phyloP scores from a whole-genome alignment of 345 rosid species.

The Pugionium dolabratum region DNA sequence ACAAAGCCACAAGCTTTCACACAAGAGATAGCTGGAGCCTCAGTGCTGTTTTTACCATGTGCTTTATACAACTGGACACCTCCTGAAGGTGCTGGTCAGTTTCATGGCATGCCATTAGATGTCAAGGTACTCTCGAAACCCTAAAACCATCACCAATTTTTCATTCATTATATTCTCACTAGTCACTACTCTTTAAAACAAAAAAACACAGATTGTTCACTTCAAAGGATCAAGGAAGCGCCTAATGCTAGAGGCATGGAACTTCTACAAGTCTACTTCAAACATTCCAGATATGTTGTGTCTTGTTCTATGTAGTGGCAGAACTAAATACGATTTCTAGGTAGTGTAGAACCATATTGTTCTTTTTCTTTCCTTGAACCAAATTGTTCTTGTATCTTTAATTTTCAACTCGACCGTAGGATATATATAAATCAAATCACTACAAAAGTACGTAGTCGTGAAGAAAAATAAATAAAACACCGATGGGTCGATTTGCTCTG shows the following conservation, averaged over 20 bases:
- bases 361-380: no score
- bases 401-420: no score
- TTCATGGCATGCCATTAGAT: constrained; percentile 95
- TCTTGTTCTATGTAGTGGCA: constrained; percentile 79
- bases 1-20: constrained; percentile 60
- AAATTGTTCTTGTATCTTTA: no score
- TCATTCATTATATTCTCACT: constrained; percentile 1
- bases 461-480: constrained; percentile 13
- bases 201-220: constrained; percentile 66
- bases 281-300: constrained; percentile 77
- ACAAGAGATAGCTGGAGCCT: constrained; percentile 57
- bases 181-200: not conserved
- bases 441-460: constrained; percentile 11
- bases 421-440: not conserved
- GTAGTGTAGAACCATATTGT: no score
- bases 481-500: constrained; percentile 10
- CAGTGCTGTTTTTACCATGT: constrained; percentile 81
- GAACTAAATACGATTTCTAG: constrained; percentile 89
- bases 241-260: constrained; percentile 95
- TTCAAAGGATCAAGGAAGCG: constrained; percentile 98
- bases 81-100: constrained; percentile 98
- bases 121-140: constrained; percentile 60
- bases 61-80: constrained; percentile 92
- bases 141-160: not conserved
- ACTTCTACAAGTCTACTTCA: constrained; percentile 53